A percentile compares a stretch with the other conserved stretches of the same genome.
These are phyloP conservation scores for Lactarius tabidus DNA, from an alignment of 768 basidiomycete genomes.

Conservation along the genomic window DNA sequence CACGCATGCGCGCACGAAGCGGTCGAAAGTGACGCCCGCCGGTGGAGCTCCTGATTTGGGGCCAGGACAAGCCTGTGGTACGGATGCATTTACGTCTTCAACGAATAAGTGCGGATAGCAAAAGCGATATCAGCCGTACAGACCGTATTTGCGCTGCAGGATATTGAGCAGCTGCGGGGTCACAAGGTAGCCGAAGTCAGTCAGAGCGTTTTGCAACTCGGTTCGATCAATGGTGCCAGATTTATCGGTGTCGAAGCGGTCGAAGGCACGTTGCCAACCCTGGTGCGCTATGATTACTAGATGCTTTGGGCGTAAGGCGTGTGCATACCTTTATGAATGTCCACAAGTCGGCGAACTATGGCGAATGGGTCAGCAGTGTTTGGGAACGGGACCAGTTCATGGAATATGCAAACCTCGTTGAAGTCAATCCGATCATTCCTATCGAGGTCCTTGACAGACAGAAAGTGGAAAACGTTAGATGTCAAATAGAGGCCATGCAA, in stretches of 20 bases:
- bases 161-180: conserved; percentile 60
- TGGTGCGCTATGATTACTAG: conserved; percentile 25
- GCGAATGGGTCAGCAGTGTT: conserved; percentile 7
- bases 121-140: conserved; percentile 22
- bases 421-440: conserved; percentile 82
- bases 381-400: conserved; percentile 7
- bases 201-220: conserved; percentile 66
- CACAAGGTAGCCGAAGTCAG: conserved; percentile 75
- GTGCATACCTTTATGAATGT: conserved; percentile 62
- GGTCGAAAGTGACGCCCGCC: conserved; percentile 78
- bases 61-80: conserved; percentile 29
- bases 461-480: conserved; percentile 7
- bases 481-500: not conserved
- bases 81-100: conserved; percentile 47
- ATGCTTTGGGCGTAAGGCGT: not conserved
- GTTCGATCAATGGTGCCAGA: conserved; percentile 71
- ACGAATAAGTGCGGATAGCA: not conserved
- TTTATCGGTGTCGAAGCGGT: conserved; percentile 75
- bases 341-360: conserved; percentile 71
- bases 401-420: conserved; percentile 50
- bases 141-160: conserved; percentile 79
- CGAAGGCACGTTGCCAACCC: conserved; percentile 85
- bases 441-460: conserved; percentile 51
- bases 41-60: conserved; percentile 34
- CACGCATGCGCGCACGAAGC: conserved; percentile 83